Evolutionary conservation across 176 grass and related monocot species (phyloP).

Genomic region (Avena insularis): DNA sequence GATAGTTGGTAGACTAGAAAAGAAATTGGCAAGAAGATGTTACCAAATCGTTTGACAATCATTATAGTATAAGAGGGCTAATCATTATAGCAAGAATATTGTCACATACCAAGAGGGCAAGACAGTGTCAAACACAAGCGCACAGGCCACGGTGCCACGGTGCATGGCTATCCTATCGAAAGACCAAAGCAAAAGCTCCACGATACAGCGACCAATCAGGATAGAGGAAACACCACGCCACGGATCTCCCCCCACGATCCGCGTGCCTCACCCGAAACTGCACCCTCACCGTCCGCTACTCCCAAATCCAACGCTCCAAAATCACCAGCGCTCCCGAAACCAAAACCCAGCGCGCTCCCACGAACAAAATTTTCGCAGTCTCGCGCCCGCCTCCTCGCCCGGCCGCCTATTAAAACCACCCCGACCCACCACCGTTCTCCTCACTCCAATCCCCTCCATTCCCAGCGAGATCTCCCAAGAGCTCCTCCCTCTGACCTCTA

Average conservation of each 20-base stretch:
- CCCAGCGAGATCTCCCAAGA: background rate
- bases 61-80: too few relatives aligned
- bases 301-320: constrained; percentile 30
- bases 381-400: constrained; percentile 24
- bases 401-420: constrained; percentile 20
- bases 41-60: too few relatives aligned
- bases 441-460: background rate
- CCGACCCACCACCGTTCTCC: accelerated
- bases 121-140: too few relatives aligned
- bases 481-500: background rate
- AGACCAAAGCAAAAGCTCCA: too few relatives aligned
- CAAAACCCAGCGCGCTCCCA: background rate
- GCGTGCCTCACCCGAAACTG: background rate
- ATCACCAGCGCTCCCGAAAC: background rate
- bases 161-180: too few relatives aligned
- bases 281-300: background rate
- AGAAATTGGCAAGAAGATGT: too few relatives aligned
- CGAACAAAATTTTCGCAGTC: background rate
- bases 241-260: constrained; percentile 46
- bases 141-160: too few relatives aligned
- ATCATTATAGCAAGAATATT: too few relatives aligned
- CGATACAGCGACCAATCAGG: background rate
- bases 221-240: background rate
- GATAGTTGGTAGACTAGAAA: too few relatives aligned
- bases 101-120: too few relatives aligned